Evolutionary conservation across 2,329 filamentous ascomycete species (phyloP).

Genomic region (Sclerotinia trifoliorum): DNA sequence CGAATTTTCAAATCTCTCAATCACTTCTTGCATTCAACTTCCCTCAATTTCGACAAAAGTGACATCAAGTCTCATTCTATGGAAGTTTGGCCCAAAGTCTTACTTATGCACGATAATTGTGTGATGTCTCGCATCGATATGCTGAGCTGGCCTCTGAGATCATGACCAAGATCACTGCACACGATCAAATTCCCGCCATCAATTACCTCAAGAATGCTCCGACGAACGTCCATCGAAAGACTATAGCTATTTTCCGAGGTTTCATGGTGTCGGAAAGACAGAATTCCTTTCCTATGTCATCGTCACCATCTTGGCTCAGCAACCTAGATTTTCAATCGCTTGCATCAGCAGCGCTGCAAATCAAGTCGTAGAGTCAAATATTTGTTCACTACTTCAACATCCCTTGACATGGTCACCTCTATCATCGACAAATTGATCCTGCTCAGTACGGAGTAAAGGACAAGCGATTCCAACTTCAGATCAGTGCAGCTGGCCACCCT

Average conservation of each 20-base stretch:
- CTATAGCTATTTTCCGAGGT: not conserved
- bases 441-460: too few relatives aligned
- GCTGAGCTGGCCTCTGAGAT: too few relatives aligned
- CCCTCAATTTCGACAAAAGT: accelerated
- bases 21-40: not conserved
- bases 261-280: not conserved
- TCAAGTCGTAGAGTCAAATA: too few relatives aligned
- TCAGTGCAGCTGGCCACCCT: too few relatives aligned
- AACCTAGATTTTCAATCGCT: not conserved
- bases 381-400: too few relatives aligned
- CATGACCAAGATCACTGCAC: too few relatives aligned
- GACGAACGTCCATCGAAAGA: not conserved
- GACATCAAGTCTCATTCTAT: not conserved
- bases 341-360: not conserved
- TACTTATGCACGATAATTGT: not conserved
- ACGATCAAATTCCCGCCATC: too few relatives aligned
- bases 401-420: too few relatives aligned
- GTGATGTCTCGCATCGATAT: not conserved
- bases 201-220: not conserved
- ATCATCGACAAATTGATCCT: too few relatives aligned
- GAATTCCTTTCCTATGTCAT: not conserved
- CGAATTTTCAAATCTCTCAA: not conserved
- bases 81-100: not conserved
- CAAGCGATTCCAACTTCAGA: too few relatives aligned
- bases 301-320: not conserved